Conservation (phyloP, 2,329 filamentous ascomycete genomes). For the Colletotrichum melonis region DNA sequence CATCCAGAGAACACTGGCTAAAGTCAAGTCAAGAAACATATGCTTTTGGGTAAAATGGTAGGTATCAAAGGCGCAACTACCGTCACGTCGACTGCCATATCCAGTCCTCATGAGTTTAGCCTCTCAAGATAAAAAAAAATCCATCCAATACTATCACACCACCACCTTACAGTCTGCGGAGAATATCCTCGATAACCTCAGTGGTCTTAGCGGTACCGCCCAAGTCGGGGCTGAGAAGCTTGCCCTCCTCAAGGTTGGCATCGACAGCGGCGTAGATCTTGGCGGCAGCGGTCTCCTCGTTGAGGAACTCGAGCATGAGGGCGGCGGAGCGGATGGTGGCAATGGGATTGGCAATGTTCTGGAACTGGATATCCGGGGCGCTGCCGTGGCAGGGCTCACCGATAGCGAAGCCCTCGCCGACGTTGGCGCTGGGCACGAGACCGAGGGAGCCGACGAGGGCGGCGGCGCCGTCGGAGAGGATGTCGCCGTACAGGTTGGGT, state of each 20-base stretch:
- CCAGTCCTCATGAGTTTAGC: conserved; percentile 10
- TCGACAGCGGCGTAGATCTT: conserved; percentile 94
- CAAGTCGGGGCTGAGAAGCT: conserved; percentile 87
- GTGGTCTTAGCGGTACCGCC: conserved; percentile 88
- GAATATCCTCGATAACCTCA: conserved; percentile 88
- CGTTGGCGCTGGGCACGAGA: conserved; percentile 94
- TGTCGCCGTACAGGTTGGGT: conserved; percentile 97
- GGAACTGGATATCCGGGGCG: conserved; percentile 94
- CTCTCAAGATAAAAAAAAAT: not conserved
- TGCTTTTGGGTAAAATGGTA: conserved; percentile 30
- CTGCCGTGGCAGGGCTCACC: conserved; percentile 98
- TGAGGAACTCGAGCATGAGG: conserved; percentile 96
- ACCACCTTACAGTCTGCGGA: conserved; percentile 76
- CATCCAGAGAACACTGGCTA: not conserved
- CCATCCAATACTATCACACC: not conserved
- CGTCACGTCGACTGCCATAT: conserved; percentile 25
- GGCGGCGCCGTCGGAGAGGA: conserved; percentile 93
- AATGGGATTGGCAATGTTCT: conserved; percentile 95
- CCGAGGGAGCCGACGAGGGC: conserved; percentile 89
- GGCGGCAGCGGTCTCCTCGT: conserved; percentile 86
- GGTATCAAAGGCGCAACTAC: conserved; percentile 24
- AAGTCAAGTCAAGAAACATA: conserved; percentile 1
- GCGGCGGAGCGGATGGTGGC: conserved; percentile 92
- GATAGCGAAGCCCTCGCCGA: conserved; percentile 93
- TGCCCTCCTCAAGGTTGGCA: conserved; percentile 85